Evolutionary conservation across 805 yeast species (phyloP), one percentile per base, ranked within the genome.

Genomic region (Priceomyces carsonii): DNA sequence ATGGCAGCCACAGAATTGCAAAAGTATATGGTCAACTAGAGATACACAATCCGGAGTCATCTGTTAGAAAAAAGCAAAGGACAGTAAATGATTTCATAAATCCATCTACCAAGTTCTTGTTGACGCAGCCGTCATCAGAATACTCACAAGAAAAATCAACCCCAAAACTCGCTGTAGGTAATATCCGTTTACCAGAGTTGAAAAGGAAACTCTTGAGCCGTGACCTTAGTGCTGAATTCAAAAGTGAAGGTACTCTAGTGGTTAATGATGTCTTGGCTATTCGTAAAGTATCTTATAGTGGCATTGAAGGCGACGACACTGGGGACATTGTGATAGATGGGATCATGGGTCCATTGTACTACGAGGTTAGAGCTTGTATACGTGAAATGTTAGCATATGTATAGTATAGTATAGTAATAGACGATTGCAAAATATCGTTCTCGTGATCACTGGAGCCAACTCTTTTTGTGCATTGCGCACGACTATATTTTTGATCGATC

Each of bases 271-370:
- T 67, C 34, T 75, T 93, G 12, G 82, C 86, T 1, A 79, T 93
- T 6, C 67, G 87, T 36, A 91, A 91, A 54, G 70, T 85, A 3
- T 53, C 69, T 1, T 57, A 61, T 39, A 58, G 66, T 21, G 53
- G 55, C 14, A 40, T 47, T 6, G 69, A 63, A 33, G 58, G 62
- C 18, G 73, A 68, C 16, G 82, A 75, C 27, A 88, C 87, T 31
- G 95, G 96, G 28, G 83, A 83, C 50, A 74, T 91, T n/a, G 65
- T 83, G 4, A 80, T 93, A 9, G 96, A 91, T 48, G 98, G 99
- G 2, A 72, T 74, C 6, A 77, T 85, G 2, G 80, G 89, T 4
- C 73, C 74, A 3, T 73, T 86, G 32, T 91, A 86, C 60, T 89
- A 89, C 59, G 73, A 79, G 39, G 89, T 89, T 6, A 80, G 88